phyloP scores from a whole-genome alignment of 345 rosid species.

The Raphanus sativus region DNA sequence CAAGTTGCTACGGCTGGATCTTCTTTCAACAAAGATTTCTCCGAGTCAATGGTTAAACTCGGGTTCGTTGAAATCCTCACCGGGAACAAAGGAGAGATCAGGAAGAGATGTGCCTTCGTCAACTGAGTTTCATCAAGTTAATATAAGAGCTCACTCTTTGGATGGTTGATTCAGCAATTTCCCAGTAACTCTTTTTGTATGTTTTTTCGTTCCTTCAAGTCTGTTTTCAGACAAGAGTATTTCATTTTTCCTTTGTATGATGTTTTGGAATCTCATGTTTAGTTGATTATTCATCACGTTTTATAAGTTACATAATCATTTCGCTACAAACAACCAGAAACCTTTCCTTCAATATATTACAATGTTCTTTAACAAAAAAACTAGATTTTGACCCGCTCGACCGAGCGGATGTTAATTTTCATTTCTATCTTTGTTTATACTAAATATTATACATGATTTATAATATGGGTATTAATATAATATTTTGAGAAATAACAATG shows the following conservation, averaged over 20 bases:
- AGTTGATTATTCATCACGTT: neutral
- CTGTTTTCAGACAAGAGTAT: conserved; percentile 19
- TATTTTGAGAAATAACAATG: too few species aligned
- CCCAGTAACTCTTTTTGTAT: neutral
- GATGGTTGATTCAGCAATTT: neutral
- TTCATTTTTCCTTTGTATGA: neutral
- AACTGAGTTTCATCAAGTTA: conserved; percentile 8
- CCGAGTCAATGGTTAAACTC: conserved; percentile 60
- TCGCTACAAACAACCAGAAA: neutral
- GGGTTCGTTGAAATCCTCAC: conserved; percentile 52
- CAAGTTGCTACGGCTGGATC: conserved; percentile 39
- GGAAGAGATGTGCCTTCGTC: conserved; percentile 47
- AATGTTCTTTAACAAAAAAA: neutral
- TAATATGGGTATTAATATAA: too few species aligned
- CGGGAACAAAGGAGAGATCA: conserved; percentile 54
- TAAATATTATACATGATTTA: too few species aligned
- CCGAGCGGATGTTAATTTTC: too few species aligned
- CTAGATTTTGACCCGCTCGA: too few species aligned
- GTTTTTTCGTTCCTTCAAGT: conserved; percentile 2
- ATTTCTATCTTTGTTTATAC: too few species aligned
- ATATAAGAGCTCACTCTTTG: neutral
- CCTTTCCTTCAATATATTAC: neutral
- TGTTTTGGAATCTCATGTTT: conserved; percentile 12
- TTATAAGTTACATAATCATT: neutral
- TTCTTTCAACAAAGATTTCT: conserved; percentile 50